Percentiles rank a stretch among this genome's conserved stretches.
These are phyloP conservation scores for Nicotiana obtusifolia DNA, from an alignment of 257 asterid genomes.

Conservation along the genomic window DNA sequence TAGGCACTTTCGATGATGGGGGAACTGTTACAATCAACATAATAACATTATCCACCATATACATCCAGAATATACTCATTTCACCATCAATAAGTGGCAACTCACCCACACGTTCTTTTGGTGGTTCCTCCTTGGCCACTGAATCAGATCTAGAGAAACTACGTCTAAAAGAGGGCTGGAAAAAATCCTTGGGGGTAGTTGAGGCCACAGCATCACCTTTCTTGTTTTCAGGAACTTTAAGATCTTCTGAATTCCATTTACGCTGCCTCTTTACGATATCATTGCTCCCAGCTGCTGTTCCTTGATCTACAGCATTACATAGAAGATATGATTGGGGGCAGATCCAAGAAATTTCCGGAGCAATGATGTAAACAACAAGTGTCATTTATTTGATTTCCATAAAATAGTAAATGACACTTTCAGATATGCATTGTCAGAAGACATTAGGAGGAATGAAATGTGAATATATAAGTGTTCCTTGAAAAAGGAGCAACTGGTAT, in stretches of 20 bases:
- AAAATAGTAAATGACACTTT: no score
- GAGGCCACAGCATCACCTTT: conserved; percentile 30
- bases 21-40: conserved; percentile 20
- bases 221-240: conserved; percentile 7
- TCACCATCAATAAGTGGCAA: not conserved
- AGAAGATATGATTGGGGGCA: no score
- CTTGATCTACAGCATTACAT: conserved; percentile 38
- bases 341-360: no score
- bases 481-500: no score
- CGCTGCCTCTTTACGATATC: conserved; percentile 63
- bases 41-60: conserved; percentile 1
- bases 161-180: conserved; percentile 36
- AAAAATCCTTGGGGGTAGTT: conserved; percentile 37
- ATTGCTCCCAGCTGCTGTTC: conserved; percentile 31
- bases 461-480: no score
- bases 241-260: conserved; percentile 50
- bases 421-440: no score
- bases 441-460: no score
- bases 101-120: conserved; percentile 80
- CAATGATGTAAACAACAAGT: no score
- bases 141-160: conserved; percentile 15
- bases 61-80: no score
- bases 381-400: no score
- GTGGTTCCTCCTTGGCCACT: conserved; percentile 33
- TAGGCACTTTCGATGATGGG: conserved; percentile 55